Evolutionary conservation across 768 basidiomycete genomes (phyloP).

Genomic region (Lactarius quietus): DNA sequence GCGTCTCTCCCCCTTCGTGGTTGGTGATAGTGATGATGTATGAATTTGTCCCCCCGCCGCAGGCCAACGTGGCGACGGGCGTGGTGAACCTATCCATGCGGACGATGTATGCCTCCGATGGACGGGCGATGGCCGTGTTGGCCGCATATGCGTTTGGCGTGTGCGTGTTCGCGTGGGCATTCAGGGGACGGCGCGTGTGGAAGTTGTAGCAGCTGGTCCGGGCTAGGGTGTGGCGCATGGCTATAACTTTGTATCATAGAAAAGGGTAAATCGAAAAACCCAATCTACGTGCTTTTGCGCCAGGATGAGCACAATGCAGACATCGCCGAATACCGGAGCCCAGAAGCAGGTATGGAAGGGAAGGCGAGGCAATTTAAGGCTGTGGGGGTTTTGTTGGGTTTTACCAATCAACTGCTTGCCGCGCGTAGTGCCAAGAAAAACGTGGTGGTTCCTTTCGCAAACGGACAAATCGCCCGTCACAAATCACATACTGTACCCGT

Average conservation of each 20-base stretch:
- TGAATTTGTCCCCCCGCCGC: neutral
- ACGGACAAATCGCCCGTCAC: no score
- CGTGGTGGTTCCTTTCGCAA: no score
- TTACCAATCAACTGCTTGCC: neutral
- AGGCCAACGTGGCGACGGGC: slow-evolving; percentile 91
- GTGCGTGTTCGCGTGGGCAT: slow-evolving; percentile 61
- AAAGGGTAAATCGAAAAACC: neutral
- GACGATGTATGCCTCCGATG: slow-evolving; percentile 74
- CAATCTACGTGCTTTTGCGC: neutral
- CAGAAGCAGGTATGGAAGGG: neutral
- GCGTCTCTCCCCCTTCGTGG: slow-evolving; percentile 32
- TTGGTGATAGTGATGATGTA: neutral
- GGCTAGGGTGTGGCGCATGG: neutral
- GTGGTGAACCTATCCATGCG: slow-evolving; percentile 71
- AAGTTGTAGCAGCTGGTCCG: slow-evolving; percentile 24
- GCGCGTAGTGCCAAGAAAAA: neutral
- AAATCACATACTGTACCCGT: neutral
- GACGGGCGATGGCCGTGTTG: slow-evolving; percentile 59
- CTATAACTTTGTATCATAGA: neutral
- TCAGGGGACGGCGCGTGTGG: slow-evolving; percentile 38
- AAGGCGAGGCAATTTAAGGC: neutral
- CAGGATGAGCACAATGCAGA: neutral
- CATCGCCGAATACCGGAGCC: neutral
- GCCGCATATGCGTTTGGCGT: slow-evolving; percentile 54
- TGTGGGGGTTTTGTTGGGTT: neutral